Evolutionary conservation across 2,329 filamentous ascomycete species (phyloP).

Genomic region (Phialocephala sp.): DNA sequence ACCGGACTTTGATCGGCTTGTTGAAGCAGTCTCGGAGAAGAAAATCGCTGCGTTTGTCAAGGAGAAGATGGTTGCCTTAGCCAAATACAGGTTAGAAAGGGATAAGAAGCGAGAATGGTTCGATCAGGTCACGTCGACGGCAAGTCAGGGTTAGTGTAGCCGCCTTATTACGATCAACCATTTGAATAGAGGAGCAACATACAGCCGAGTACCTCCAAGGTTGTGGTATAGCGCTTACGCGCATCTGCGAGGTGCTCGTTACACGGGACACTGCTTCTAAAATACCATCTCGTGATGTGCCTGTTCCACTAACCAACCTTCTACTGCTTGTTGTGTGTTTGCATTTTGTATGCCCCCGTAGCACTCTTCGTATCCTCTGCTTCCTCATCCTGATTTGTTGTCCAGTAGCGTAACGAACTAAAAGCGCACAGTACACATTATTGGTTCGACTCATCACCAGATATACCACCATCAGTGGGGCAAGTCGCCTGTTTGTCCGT

Average conservation of each 20-base stretch:
- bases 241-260: slow-evolving; percentile 10
- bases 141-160: slow-evolving; percentile 15
- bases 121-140: slow-evolving; percentile 16
- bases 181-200: slow-evolving; percentile 11
- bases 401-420: too few relatives aligned
- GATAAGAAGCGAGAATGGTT: slow-evolving; percentile 21
- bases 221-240: slow-evolving; percentile 4
- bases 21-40: slow-evolving; percentile 18
- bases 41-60: slow-evolving; percentile 16
- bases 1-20: slow-evolving; percentile 16
- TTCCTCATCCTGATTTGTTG: not conserved
- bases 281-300: slow-evolving; percentile 17
- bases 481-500: too few relatives aligned
- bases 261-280: not conserved
- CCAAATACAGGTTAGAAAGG: slow-evolving; percentile 15
- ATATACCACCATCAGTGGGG: too few relatives aligned
- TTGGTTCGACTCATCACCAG: too few relatives aligned
- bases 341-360: not conserved
- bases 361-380: slow-evolving; percentile 3
- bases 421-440: too few relatives aligned
- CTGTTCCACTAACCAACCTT: slow-evolving; percentile 5
- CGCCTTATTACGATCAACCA: slow-evolving; percentile 6
- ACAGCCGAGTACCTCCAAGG: slow-evolving; percentile 7
- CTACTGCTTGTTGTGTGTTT: too few relatives aligned
- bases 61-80: slow-evolving; percentile 18